Percentiles rank a stretch among this genome's conserved stretches.
Conservation (phyloP, 306 rosid species). For the Trichosanthes cucumerina region DNA sequence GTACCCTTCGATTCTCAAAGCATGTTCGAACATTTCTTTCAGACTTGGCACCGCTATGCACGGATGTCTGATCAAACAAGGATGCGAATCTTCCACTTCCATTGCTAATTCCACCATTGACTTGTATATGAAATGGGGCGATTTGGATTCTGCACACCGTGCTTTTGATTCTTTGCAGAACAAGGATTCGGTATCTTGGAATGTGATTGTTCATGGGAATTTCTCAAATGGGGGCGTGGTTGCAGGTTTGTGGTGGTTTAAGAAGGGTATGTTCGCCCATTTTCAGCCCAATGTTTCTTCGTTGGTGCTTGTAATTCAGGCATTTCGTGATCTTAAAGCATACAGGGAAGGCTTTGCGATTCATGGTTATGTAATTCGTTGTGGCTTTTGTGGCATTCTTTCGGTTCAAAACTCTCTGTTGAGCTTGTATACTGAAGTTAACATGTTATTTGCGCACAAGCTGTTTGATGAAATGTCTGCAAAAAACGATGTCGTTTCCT, state of each 20-base stretch:
- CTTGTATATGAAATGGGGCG: conserved; percentile 29
- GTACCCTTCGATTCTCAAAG: conserved; percentile 27
- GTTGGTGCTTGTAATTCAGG: conserved; percentile 35
- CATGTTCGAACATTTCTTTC: conserved; percentile 24
- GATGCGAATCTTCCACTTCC: conserved; percentile 28
- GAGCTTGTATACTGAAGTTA: conserved; percentile 19
- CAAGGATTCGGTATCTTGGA: conserved; percentile 39
- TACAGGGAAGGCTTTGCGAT: conserved; percentile 14
- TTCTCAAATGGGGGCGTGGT: conserved; percentile 19
- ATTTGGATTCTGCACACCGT: conserved; percentile 20
- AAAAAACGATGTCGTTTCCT: conserved; percentile 29
- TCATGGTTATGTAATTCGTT: conserved; percentile 21
- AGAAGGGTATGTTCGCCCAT: conserved; percentile 15
- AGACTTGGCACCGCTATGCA: conserved; percentile 22
- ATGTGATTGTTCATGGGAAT: conserved; percentile 26
- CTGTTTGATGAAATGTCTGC: conserved; percentile 36
- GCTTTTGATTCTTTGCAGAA: conserved; percentile 16
- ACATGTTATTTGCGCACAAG: conserved; percentile 20
- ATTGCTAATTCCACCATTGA: conserved; percentile 28
- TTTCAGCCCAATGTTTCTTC: conserved; percentile 35
- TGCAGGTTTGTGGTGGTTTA: conserved; percentile 31
- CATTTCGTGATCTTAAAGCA: conserved; percentile 19
- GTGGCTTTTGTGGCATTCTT: conserved; percentile 15
- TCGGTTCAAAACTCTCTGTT: conserved; percentile 29
- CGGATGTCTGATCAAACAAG: conserved; percentile 26